A percentile compares a stretch with the other conserved stretches of the same genome.
Conservation (phyloP, 306 rosid genomes). For the Prunus fruticosa region DNA sequence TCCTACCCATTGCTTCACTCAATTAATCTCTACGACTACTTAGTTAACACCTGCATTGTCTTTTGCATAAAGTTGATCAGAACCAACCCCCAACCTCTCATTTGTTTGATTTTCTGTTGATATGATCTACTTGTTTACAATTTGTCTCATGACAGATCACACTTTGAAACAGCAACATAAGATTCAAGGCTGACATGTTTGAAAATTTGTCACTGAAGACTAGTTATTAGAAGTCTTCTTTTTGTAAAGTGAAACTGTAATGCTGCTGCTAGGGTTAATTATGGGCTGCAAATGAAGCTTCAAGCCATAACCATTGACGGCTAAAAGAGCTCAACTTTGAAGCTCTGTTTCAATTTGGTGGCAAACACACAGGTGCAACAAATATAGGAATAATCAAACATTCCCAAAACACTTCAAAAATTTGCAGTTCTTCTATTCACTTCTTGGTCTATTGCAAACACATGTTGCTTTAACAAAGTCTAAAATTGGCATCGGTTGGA, state of each 20-base stretch:
- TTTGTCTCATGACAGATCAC: too few relatives aligned
- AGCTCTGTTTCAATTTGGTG: neutral
- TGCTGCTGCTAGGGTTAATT: too few relatives aligned
- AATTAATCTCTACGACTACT: neutral
- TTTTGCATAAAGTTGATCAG: neutral
- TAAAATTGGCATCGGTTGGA: slow-evolving; percentile 49
- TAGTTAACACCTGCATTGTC: neutral
- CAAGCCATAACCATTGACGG: too few relatives aligned
- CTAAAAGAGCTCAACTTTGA: neutral
- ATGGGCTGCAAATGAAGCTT: too few relatives aligned
- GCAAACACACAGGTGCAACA: neutral
- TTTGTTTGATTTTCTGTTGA: neutral
- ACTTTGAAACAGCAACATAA: neutral
- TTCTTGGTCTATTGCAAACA: slow-evolving; percentile 35
- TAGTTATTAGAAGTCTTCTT: neutral
- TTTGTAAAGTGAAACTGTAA: too few relatives aligned
- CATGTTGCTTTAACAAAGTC: slow-evolving; percentile 43
- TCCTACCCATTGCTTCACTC: neutral
- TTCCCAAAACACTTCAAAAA: neutral
- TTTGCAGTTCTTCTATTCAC: neutral
- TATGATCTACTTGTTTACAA: neutral
- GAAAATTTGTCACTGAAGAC: neutral
- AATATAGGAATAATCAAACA: neutral
- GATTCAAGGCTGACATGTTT: neutral
- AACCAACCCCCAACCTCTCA: neutral